phyloP scores from a whole-genome alignment of 2,329 filamentous ascomycete genomes.

The Capronia epimyces region DNA sequence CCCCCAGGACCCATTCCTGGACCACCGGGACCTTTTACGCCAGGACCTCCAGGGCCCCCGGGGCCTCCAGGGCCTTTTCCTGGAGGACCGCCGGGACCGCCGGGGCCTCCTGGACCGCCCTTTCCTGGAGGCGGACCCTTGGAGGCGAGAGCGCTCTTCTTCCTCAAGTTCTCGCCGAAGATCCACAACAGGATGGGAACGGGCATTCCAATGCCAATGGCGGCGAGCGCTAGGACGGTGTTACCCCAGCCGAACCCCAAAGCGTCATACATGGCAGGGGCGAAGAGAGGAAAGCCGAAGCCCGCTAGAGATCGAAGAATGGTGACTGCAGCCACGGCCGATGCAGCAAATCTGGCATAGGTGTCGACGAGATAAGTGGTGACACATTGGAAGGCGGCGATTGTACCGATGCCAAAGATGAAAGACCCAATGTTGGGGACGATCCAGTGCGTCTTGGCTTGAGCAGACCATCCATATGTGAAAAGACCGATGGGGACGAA shows the following conservation, averaged over 20 bases:
- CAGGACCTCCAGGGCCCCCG: conserved; percentile 16
- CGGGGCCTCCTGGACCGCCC: conserved; percentile 11
- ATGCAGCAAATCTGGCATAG: conserved; percentile 46
- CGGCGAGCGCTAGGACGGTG: conserved; percentile 43
- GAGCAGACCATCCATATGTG: conserved; percentile 48
- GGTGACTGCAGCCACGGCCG: conserved; percentile 45
- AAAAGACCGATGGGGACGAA: conserved; percentile 46
- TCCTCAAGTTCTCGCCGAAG: conserved; percentile 41
- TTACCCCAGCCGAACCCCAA: conserved; percentile 40
- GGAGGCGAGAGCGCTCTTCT: conserved; percentile 29
- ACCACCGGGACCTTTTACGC: conserved; percentile 15
- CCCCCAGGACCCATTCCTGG: conserved; percentile 9
- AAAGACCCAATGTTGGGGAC: conserved; percentile 45
- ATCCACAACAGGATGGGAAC: conserved; percentile 44
- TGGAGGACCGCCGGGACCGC: conserved; percentile 20
- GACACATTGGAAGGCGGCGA: conserved; percentile 30
- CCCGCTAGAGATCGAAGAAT: conserved; percentile 45
- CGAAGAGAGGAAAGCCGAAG: conserved; percentile 49
- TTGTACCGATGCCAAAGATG: conserved; percentile 39
- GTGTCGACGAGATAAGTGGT: conserved; percentile 37
- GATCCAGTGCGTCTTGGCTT: conserved; percentile 43
- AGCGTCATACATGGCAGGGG: conserved; percentile 38
- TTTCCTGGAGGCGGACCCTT: conserved; percentile 24
- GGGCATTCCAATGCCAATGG: conserved; percentile 38
- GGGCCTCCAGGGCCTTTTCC: conserved; percentile 20